Conservation (phyloP, 805 yeast genomes). For the Schizosaccharomyces japonicus region DNA sequence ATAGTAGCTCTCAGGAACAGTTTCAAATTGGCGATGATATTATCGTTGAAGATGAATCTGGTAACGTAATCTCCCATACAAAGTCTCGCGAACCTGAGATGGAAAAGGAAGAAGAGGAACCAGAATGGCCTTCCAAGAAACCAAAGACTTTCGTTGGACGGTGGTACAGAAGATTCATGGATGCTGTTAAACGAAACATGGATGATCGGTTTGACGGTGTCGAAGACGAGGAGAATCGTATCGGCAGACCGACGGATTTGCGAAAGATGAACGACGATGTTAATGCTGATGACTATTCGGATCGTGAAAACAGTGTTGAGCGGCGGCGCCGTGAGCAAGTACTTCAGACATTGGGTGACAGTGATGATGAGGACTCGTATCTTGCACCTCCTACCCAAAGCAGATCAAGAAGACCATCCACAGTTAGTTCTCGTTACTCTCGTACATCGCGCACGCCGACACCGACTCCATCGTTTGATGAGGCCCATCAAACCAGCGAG, state of each 20-base stretch:
- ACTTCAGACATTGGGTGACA: neutral
- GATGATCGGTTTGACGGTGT: too few relatives aligned
- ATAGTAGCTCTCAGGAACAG: too few relatives aligned
- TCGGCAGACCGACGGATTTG: too few relatives aligned
- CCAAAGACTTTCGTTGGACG: neutral
- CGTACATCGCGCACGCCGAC: too few relatives aligned
- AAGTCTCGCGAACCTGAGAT: slow-evolving; percentile 14
- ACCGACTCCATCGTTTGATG: too few relatives aligned
- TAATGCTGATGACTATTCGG: slow-evolving; percentile 6
- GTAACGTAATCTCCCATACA: slow-evolving; percentile 39
- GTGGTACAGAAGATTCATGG: neutral
- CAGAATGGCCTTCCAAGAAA: neutral
- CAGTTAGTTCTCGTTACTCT: too few relatives aligned
- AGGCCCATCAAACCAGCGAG: too few relatives aligned
- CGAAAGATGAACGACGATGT: too few relatives aligned
- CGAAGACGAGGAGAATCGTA: too few relatives aligned
- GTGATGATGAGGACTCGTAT: neutral
- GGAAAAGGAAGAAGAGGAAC: neutral
- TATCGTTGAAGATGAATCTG: slow-evolving; percentile 60
- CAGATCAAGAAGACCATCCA: too few relatives aligned
- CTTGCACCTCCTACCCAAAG: too few relatives aligned
- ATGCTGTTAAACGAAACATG: too few relatives aligned
- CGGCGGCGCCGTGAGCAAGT: slow-evolving; percentile 18
- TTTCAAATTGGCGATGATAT: slow-evolving; percentile 48
- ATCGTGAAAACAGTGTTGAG: slow-evolving; percentile 9